A percentile compares a stretch with the other conserved stretches of the same genome.
Evolutionary conservation across 768 basidiomycete genomes (phyloP).

Genomic region (Rhodotorula kratochvilovae): DNA sequence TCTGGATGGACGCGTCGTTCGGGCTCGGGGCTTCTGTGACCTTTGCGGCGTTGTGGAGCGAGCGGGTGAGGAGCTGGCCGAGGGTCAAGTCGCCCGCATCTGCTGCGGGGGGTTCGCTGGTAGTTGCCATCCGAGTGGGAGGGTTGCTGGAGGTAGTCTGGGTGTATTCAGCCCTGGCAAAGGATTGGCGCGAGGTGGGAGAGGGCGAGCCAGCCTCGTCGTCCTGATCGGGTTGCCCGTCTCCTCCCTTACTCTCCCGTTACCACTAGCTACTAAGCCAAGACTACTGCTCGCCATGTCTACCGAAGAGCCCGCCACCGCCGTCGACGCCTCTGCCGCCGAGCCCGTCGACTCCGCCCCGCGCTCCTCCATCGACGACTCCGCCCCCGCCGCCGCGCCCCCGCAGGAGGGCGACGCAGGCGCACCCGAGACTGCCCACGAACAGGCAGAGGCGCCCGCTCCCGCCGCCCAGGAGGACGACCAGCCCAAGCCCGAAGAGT

Average conservation of each 20-base stretch:
- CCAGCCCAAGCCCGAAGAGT: background rate
- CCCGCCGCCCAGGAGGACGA: background rate
- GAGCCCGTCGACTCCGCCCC: slow-evolving; percentile 3
- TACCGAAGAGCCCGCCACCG: too few relatives aligned
- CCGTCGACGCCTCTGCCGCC: too few relatives aligned
- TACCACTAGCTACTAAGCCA: too few relatives aligned
- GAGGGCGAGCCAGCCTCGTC: too few relatives aligned
- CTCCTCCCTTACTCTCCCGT: too few relatives aligned
- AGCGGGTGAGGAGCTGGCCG: slow-evolving; percentile 28
- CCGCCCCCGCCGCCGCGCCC: background rate
- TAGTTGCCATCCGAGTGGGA: background rate
- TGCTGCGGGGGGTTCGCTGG: too few relatives aligned
- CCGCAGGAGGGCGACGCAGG: background rate
- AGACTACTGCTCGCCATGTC: too few relatives aligned
- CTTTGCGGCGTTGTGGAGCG: slow-evolving; percentile 9
- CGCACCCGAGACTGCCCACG: background rate
- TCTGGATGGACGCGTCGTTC: slow-evolving; percentile 36
- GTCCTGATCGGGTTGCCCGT: too few relatives aligned
- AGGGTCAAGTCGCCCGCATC: slow-evolving; percentile 20
- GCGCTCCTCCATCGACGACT: background rate
- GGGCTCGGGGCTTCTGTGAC: slow-evolving; percentile 11
- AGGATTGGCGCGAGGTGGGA: too few relatives aligned
- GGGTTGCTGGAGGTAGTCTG: too few relatives aligned
- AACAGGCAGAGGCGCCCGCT: background rate
- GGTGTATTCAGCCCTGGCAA: too few relatives aligned